Conservation (phyloP, 2,329 filamentous ascomycete genomes). For the Stachybotrys echinatus region DNA sequence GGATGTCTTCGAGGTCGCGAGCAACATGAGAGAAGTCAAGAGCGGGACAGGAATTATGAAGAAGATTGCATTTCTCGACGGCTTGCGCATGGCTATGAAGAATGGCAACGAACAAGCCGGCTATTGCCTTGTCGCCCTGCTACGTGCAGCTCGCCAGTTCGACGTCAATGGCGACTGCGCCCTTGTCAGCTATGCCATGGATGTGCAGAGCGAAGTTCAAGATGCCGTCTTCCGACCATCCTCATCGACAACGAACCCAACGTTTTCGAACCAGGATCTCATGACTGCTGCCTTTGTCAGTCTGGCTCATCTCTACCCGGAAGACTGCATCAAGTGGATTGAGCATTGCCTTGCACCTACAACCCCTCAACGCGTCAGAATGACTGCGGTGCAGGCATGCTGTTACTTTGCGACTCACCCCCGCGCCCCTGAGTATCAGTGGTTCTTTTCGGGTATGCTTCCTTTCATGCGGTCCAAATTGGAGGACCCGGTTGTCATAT, state of each 20-base stretch:
- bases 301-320: conserved; percentile 56
- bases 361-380: conserved; percentile 55
- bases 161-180: conserved; percentile 57
- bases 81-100: conserved; percentile 55
- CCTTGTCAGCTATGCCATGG: conserved; percentile 61
- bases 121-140: conserved; percentile 58
- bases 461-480: conserved; percentile 53
- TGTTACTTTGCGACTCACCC: conserved; percentile 54
- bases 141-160: conserved; percentile 61
- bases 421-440: conserved; percentile 42
- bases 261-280: conserved; percentile 55
- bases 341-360: conserved; percentile 51
- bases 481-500: conserved; percentile 27
- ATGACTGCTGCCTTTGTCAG: conserved; percentile 64
- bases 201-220: conserved; percentile 63
- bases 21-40: conserved; percentile 60
- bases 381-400: conserved; percentile 57
- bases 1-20: conserved; percentile 66
- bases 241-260: conserved; percentile 38
- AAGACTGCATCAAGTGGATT: conserved; percentile 50
- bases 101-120: conserved; percentile 62
- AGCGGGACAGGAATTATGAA: conserved; percentile 56
- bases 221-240: conserved; percentile 59
- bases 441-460: conserved; percentile 50
- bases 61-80: conserved; percentile 61